Base-by-base conservation (phyloP, 2,329 filamentous ascomycete species). In the Rosellinia necatrix region DNA sequence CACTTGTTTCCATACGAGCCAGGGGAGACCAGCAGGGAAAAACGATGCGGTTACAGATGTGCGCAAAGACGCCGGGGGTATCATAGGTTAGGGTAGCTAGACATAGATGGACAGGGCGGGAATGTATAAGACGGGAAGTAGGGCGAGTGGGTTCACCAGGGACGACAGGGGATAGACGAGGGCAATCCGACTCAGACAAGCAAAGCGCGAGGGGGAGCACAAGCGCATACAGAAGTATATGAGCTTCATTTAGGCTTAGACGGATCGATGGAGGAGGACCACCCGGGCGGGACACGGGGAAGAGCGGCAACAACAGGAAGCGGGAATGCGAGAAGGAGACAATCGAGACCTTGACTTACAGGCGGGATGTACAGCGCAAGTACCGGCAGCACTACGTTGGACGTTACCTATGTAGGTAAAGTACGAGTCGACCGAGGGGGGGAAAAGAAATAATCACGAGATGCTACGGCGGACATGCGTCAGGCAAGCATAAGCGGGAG, bases 181-280 rank as follows among this genome's bases (percentile, higher is more conserved):
- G 40, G 32, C n/a, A 47, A 49, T n/a, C 2, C 50, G 9, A 46
- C 9, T 29, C 42, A 42, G 24, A 29, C 10, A 15, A 44, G 34
- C 34, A 50, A 60, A 49, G 54, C 49, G 49, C 46, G 52, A 53
- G 49, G n/a, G 50, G 42, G 42, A 48, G 43, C 22, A 22, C 30
- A 46, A 27, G 32, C 37, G 52, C 27, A 47, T 44, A 42, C 25
- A 41, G 15, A 59, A 41, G 34, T 49, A 48, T 51, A 49, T 53
- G 51, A 40, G 29, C 8, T 38, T 29, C 47, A 57, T 60, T 54
- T 55, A 56, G 51, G 51, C 48, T 30, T 40, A 29, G 54, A 34
- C 22, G 40, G 53, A 54, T 40, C 6, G 49, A 47, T 53, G 32
- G 53, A 53, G 57, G 46, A 50, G 40, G 50, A 58, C 58, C 58